These are phyloP conservation scores for Fermentozyma sake DNA, from an alignment of 1,139 yeast species.

Conservation along the genomic window DNA sequence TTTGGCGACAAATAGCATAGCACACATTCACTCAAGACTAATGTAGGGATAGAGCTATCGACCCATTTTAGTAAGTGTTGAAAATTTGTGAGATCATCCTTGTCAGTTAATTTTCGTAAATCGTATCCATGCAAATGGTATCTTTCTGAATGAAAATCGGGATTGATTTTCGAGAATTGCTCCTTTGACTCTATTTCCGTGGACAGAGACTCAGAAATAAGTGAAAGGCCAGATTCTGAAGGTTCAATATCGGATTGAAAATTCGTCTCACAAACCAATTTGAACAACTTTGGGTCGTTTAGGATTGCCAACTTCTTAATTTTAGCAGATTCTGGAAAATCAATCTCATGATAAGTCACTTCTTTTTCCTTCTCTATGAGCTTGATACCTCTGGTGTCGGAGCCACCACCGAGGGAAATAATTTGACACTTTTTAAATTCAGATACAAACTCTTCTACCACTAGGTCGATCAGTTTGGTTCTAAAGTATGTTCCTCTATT, in stretches of 20 bases:
- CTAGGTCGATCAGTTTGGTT: conserved; percentile 54
- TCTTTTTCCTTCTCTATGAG: conserved; percentile 26
- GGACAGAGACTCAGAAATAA: no score
- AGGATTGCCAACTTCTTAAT: conserved; percentile 57
- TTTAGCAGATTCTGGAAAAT: conserved; percentile 59
- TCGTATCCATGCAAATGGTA: conserved; percentile 59
- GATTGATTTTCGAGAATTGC: conserved; percentile 18
- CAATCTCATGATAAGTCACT: conserved; percentile 65
- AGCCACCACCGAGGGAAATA: conserved; percentile 89
- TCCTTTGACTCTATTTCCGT: conserved; percentile 16
- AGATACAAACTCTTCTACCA: conserved; percentile 48
- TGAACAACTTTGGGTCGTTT: conserved; percentile 7
- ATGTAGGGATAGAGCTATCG: conserved; percentile 50
- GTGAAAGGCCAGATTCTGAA: no score
- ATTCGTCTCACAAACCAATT: conserved; percentile 3
- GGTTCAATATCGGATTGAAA: no score
- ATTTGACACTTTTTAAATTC: conserved; percentile 48
- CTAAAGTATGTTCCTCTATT: conserved; percentile 80
- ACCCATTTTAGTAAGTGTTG: conserved; percentile 13
- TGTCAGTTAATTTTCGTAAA: conserved; percentile 32
- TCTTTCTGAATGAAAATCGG: conserved; percentile 36
- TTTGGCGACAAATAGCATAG: conserved; percentile 70
- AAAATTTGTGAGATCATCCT: conserved; percentile 3
- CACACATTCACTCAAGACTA: conserved; percentile 84
- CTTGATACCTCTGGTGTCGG: conserved; percentile 76